Base-by-base conservation (phyloP, 768 basidiomycete species). In the Mycena pura region DNA sequence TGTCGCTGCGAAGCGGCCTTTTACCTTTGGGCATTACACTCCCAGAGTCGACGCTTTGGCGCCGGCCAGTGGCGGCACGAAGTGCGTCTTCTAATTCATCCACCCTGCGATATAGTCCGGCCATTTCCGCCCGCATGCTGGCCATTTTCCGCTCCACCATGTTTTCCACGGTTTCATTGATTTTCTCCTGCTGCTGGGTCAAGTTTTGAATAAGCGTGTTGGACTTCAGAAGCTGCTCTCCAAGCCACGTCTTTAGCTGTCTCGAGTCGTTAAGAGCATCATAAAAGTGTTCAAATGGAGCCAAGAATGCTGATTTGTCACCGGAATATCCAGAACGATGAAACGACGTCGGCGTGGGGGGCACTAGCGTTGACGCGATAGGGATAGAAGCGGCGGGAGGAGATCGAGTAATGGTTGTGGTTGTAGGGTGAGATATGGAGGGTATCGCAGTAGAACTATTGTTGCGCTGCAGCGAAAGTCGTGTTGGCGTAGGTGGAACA, bases 281-380 rank as follows among this genome's bases (percentile, higher is more conserved):
- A 70, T 93, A 95, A 73, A 95, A 95, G 50, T 82, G 73, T 68
- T 90, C 91, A 65, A 95, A 95, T 3, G 91, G 92, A 0, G 89
- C 86, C 46, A 95, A 76, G 73, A 95, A 95, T 19, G 91, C 88
- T 1, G 84, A 78, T 71, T 89, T 92, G 69, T 89, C 88, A 22
- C 84, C 83, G 10, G 83, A 69, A 68, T 85, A 87, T 13, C 81
- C 82, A 1, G 86, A 84, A 38, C 83, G 84, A 15, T 87, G 86
- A 19, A 91, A 78, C 11, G 83, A 78, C n/a, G 83, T 83, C 3
- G 90, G 88, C 1, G 91, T 90, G 3, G 86, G 86, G 2, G 91
- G 90, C 2, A 89, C 86, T 11, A 88, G 76, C 5, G 82, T 79
- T 14, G 81, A 80, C 6, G 90, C 82, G 53, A 91, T 91, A n/a